A percentile compares a stretch with the other conserved stretches of the same genome.
Conservation (phyloP, 164 flowering plant genomes). For the Sextonia rubra region DNA sequence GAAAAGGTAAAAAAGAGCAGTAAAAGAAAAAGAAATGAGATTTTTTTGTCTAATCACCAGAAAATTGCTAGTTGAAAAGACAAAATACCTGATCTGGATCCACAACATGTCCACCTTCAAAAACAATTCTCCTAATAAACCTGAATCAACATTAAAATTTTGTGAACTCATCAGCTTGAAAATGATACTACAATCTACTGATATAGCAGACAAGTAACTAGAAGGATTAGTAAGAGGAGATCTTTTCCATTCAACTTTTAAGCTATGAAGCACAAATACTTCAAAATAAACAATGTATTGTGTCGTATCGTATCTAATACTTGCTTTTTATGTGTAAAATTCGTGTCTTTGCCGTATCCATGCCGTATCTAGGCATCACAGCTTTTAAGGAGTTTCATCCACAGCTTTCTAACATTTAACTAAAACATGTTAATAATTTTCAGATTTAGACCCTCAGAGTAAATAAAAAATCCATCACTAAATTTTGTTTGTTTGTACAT, state of each 20-base stretch:
- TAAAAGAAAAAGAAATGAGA: neutral
- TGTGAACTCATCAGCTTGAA: neutral
- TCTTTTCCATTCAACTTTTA: neutral
- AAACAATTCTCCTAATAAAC: constrained; percentile 57
- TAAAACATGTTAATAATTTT: neutral
- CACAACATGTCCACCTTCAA: constrained; percentile 86
- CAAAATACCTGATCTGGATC: constrained; percentile 81
- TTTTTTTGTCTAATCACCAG: neutral
- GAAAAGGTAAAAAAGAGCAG: neutral
- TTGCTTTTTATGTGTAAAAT: no score
- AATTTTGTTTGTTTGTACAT: no score
- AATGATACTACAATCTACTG: neutral
- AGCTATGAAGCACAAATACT: no score
- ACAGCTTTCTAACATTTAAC: neutral
- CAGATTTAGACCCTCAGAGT: neutral
- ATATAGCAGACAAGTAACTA: neutral
- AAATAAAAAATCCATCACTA: no score
- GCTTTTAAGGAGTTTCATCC: neutral
- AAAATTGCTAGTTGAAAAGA: neutral
- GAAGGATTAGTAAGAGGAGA: neutral
- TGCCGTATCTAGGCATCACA: no score
- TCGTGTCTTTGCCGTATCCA: no score
- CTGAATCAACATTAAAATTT: constrained; percentile 27
- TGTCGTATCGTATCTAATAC: no score
- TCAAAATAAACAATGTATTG: no score